A percentile compares a stretch with the other conserved stretches of the same genome.
Evolutionary conservation across 345 rosid species (phyloP).

Genomic region (Erucastrum elatum): DNA sequence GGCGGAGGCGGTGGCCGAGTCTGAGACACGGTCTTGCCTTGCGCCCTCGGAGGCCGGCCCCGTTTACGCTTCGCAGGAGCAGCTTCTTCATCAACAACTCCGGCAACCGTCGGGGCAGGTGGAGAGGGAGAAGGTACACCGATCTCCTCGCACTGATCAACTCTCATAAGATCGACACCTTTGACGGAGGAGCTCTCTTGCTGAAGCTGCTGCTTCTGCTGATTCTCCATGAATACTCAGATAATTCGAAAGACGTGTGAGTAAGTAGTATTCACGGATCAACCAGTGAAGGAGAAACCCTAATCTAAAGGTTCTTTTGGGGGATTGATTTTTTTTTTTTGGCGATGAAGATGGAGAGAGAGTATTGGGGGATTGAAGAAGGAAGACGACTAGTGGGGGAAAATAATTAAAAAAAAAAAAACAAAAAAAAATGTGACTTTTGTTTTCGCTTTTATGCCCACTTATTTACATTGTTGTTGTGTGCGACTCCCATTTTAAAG

Average conservation of each 20-base stretch:
- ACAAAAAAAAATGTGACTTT: conserved; percentile 41
- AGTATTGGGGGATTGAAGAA: conserved; percentile 19
- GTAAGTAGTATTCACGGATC: conserved; percentile 2
- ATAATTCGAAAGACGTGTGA: background rate
- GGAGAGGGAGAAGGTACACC: conserved; percentile 43
- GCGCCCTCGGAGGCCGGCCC: conserved; percentile 71
- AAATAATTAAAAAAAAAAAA: conserved; percentile 27
- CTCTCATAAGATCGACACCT: conserved; percentile 46
- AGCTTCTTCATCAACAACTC: conserved; percentile 35
- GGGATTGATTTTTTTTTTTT: conserved; percentile 23
- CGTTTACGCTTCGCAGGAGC: conserved; percentile 57
- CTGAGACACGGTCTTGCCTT: conserved; percentile 18
- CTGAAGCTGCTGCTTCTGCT: conserved; percentile 35
- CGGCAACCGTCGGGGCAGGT: conserved; percentile 24
- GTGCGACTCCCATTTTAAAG: background rate
- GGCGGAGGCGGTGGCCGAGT: conserved; percentile 27
- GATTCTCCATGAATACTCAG: conserved; percentile 43
- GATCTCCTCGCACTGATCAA: conserved; percentile 58
- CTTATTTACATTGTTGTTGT: conserved; percentile 1
- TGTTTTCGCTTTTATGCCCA: conserved; percentile 9
- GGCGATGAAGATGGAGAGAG: conserved; percentile 24
- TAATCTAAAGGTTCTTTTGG: conserved; percentile 43
- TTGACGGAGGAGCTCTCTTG: conserved; percentile 37
- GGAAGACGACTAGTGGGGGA: conserved; percentile 41
- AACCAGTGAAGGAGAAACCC: conserved; percentile 50